A percentile compares a stretch with the other conserved stretches of the same genome.
Evolutionary conservation across 2,329 filamentous ascomycete species (phyloP).

Genomic region (Ilyonectria destructans): DNA sequence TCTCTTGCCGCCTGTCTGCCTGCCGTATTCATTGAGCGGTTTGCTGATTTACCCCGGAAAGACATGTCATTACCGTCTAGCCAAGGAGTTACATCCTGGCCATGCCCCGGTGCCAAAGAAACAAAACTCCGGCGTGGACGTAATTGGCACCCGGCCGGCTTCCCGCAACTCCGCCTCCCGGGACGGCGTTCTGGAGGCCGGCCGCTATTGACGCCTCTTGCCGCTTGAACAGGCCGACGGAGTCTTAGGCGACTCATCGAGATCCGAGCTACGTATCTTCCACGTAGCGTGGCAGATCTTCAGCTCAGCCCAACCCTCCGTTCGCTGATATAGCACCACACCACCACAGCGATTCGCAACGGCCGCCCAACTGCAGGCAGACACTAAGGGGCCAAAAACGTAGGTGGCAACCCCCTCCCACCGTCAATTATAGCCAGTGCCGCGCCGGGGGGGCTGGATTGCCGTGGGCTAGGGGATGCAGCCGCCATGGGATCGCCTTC

Average conservation of each 20-base stretch:
- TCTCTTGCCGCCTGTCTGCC: neutral
- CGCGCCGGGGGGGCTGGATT: neutral
- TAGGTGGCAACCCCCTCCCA: neutral
- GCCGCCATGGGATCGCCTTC: neutral
- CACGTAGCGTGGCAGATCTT: neutral
- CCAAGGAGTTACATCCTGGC: neutral
- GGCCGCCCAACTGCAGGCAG: neutral
- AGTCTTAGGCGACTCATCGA: neutral
- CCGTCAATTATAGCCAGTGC: neutral
- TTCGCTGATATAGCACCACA: neutral
- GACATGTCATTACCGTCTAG: conserved; percentile 9
- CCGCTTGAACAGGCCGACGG: neutral
- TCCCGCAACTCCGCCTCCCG: conserved; percentile 2
- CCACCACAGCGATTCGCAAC: neutral
- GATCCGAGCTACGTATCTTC: neutral
- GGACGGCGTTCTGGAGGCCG: conserved; percentile 7
- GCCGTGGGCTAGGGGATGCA: neutral
- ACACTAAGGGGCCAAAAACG: neutral
- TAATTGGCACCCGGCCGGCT: conserved; percentile 12
- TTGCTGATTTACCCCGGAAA: conserved; percentile 20
- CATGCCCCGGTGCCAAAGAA: neutral
- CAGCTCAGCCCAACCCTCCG: neutral
- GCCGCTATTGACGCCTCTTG: neutral
- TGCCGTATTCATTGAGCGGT: neutral
- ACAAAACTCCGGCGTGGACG: neutral